Conservation (phyloP, 768 basidiomycete species). For the Kwoniella mangroviensis region DNA sequence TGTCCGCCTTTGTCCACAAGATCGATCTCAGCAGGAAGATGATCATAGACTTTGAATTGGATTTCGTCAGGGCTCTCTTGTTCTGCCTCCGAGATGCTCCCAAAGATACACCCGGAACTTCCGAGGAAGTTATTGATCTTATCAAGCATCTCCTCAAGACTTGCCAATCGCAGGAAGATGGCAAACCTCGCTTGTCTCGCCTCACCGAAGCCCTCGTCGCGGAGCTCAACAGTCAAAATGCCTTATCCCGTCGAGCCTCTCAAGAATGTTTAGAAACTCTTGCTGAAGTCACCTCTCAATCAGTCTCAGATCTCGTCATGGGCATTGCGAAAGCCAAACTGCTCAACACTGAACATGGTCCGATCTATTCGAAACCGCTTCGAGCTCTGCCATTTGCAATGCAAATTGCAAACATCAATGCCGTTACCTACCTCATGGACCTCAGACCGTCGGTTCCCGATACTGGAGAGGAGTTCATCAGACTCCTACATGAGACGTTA, state of each 20-base stretch:
- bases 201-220: conserved; percentile 77
- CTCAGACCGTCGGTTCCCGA: conserved; percentile 88
- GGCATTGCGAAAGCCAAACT: conserved; percentile 79
- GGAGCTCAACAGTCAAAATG: conserved; percentile 84
- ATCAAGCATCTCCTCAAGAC: conserved; percentile 61
- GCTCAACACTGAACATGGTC: conserved; percentile 64
- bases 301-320: conserved; percentile 76
- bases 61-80: conserved; percentile 84
- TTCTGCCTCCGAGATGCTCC: conserved; percentile 95
- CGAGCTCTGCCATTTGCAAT: conserved; percentile 90
- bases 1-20: conserved; percentile 75
- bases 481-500: conserved; percentile 88
- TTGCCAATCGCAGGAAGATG: conserved; percentile 59
- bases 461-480: conserved; percentile 86
- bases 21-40: conserved; percentile 75
- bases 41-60: conserved; percentile 83
- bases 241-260: conserved; percentile 79
- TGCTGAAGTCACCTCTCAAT: conserved; percentile 71
- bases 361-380: conserved; percentile 93
- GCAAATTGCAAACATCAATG: conserved; percentile 98
- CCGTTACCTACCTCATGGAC: conserved; percentile 88
- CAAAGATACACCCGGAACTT: conserved; percentile 79
- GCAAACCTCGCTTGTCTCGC: conserved; percentile 65
- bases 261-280: conserved; percentile 80
- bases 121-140: conserved; percentile 77